Conservation (phyloP, 2,329 filamentous ascomycete genomes). For the Raffaelea albimanens region DNA sequence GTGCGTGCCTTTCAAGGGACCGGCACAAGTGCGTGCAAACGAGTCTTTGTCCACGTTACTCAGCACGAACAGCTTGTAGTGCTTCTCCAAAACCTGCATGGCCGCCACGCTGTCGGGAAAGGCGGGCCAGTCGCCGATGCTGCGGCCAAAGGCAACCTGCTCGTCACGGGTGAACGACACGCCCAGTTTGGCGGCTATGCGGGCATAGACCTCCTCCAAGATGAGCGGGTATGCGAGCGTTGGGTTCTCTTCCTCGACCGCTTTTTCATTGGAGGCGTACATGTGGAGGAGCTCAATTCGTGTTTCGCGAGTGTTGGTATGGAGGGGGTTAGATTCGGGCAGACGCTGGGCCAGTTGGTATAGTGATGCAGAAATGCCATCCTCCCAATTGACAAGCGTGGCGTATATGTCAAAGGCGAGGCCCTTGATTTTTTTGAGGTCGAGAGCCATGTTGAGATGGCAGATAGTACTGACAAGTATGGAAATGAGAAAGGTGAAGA, state of each 20-base stretch:
- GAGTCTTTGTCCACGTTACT: conserved; percentile 47
- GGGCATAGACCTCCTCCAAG: conserved; percentile 37
- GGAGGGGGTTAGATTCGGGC: conserved; percentile 25
- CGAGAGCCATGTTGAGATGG: too few relatives aligned
- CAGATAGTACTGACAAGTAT: too few relatives aligned
- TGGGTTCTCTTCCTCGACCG: conserved; percentile 44
- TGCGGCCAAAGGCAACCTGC: conserved; percentile 36
- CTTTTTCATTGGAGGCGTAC: conserved; percentile 36
- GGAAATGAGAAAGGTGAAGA: not conserved
- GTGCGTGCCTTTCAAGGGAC: conserved; percentile 11
- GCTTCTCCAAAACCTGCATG: conserved; percentile 34
- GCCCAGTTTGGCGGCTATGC: conserved; percentile 34
- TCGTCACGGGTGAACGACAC: conserved; percentile 24
- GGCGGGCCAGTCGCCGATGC: conserved; percentile 44
- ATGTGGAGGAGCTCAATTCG: not conserved
- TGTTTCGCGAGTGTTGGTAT: conserved; percentile 20
- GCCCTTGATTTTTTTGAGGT: conserved; percentile 22
- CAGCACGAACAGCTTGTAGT: conserved; percentile 51
- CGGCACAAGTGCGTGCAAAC: conserved; percentile 18
- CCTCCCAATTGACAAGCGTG: conserved; percentile 70
- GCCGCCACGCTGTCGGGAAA: conserved; percentile 49
- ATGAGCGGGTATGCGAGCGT: conserved; percentile 50
- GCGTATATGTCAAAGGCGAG: conserved; percentile 74
- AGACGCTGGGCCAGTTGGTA: conserved; percentile 33
- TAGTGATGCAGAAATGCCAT: conserved; percentile 48